Base-by-base conservation (phyloP, 2,329 filamentous ascomycete genomes). In the Sporothrix inflata region DNA sequence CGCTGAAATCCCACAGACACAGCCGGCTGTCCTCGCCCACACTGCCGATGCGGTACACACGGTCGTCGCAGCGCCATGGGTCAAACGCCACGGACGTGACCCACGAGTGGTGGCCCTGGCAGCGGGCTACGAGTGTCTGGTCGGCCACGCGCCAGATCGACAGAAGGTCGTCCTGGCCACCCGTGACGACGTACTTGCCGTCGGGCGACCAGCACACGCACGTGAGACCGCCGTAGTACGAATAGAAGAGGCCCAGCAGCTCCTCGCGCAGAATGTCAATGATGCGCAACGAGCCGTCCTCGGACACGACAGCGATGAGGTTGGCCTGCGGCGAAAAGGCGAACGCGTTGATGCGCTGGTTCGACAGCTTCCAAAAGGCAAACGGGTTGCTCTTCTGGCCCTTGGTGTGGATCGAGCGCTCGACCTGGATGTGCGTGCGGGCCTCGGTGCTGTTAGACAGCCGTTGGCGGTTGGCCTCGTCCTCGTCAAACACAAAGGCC, bases 121-220 rank as follows among this genome's bases (percentile, higher is more conserved):
- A 98, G 74, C 96, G 89, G 21, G 95, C 96, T 67, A 99, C 91
- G 67, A 99, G 90, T 70, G 90, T 89, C 61, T 89, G 90, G 78
- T 98, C 96, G 53, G 90, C 87, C 49, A 97, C 86, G 19, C 91
- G 96, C 96, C 96, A 99, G 76, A 99, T 98, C 0, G 94, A 97
- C 14, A 99, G 92, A 11, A 98, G 85, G 79, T 99, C 96, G 80
- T 99, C 96, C 81, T 98, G 95, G 4, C 96, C 94, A 69, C 96
- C 96, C 0, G 96, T 98, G 21, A 99, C 85, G 69, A 99, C 90
- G 80, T 98, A 99, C 79, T 97, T 95, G 69, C 94, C 94, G 79
- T 99, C 96, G 11, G 96, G 96, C 7, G 95, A 98, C 96, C 96
- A 99, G 82, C 94, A 97, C 1, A 98, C 94, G 78, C 94, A 97